Percentiles rank a stretch among this genome's conserved stretches.
Conservation (phyloP, 164 flowering plant species). For the Nelumbo lutea region DNA sequence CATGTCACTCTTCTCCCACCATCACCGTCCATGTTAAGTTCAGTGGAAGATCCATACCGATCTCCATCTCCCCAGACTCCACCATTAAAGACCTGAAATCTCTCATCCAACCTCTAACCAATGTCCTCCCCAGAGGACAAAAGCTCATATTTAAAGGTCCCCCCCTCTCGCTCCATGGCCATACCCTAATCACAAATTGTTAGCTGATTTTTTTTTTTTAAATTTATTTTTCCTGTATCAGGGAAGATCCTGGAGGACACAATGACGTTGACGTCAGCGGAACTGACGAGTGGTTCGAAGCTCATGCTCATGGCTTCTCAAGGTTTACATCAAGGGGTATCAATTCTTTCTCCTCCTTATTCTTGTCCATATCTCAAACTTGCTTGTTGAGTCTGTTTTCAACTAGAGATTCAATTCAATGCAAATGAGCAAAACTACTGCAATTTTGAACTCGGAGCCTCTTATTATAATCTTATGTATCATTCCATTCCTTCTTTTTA, state of each 20-base stretch:
- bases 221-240: slow-evolving; percentile 12
- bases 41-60: slow-evolving; percentile 21
- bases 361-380: neutral
- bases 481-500: no score
- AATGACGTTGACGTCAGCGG: slow-evolving; percentile 42
- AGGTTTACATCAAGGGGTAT: slow-evolving; percentile 96
- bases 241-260: slow-evolving; percentile 66
- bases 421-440: neutral
- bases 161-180: slow-evolving; percentile 7
- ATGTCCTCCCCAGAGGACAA: slow-evolving; percentile 88
- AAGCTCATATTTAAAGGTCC: slow-evolving; percentile 82
- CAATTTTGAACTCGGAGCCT: no score
- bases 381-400: neutral
- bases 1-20: neutral
- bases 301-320: slow-evolving; percentile 87
- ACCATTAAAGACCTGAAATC: slow-evolving; percentile 59
- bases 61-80: slow-evolving; percentile 30
- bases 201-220: neutral
- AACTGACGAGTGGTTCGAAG: slow-evolving; percentile 53
- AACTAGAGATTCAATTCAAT: neutral
- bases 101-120: slow-evolving; percentile 68
- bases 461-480: no score
- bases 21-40: slow-evolving; percentile 22
- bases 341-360: neutral
- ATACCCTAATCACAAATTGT: neutral